Conservation (phyloP, 2,329 filamentous ascomycete species). For the Cyphellophora europaea region DNA sequence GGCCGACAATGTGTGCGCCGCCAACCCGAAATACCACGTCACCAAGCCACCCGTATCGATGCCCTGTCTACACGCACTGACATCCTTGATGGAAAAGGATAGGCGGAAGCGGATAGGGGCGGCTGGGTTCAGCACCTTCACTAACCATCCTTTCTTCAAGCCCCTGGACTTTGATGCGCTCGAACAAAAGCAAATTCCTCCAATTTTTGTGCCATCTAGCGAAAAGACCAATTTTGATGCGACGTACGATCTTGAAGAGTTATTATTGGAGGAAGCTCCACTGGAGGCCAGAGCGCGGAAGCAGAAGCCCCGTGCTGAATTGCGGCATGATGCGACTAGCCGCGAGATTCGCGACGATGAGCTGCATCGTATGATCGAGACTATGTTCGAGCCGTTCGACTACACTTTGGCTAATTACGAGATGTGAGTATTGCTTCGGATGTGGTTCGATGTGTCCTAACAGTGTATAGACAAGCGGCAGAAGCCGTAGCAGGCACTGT, state of each 20-base stretch:
- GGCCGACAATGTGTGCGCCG: slow-evolving; percentile 69
- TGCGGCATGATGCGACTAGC: slow-evolving; percentile 89
- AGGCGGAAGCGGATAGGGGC: slow-evolving; percentile 74
- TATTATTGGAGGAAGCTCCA: slow-evolving; percentile 87
- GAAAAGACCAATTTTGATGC: slow-evolving; percentile 99
- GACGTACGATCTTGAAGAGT: slow-evolving; percentile 91
- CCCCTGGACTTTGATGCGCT: slow-evolving; percentile 74
- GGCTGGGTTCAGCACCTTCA: slow-evolving; percentile 73
- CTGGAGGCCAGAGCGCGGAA: slow-evolving; percentile 84
- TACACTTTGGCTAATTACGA: slow-evolving; percentile 77
- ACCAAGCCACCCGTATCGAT: slow-evolving; percentile 85
- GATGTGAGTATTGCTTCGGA: slow-evolving; percentile 42
- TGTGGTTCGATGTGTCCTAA: not conserved
- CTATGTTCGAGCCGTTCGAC: slow-evolving; percentile 88
- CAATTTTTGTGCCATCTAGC: slow-evolving; percentile 84
- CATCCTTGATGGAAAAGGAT: slow-evolving; percentile 71
- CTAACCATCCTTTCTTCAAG: slow-evolving; percentile 80
- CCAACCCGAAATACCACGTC: slow-evolving; percentile 78
- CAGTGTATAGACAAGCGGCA: slow-evolving; percentile 17
- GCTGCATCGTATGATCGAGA: slow-evolving; percentile 87
- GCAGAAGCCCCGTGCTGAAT: slow-evolving; percentile 83
- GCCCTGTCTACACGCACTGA: slow-evolving; percentile 80
- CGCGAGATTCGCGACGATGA: slow-evolving; percentile 94
- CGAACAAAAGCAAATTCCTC: slow-evolving; percentile 78
- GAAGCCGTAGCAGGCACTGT: slow-evolving; percentile 15